Evolutionary conservation across 768 basidiomycete species (phyloP).

Genomic region (Chlorophyllum brunneum): DNA sequence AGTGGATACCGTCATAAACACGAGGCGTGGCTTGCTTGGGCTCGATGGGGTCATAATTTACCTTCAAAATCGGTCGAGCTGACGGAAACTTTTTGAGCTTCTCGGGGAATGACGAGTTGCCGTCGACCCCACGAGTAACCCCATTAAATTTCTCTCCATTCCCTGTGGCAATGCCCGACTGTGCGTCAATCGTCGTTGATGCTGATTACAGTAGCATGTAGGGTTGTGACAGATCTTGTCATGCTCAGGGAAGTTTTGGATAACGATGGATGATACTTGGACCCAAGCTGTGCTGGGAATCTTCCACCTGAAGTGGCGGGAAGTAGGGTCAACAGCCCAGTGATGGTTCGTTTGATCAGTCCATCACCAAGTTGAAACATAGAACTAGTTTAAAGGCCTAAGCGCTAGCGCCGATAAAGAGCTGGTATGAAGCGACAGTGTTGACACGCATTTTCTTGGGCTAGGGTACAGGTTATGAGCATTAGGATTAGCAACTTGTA

Average conservation of each 20-base stretch:
- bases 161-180: neutral
- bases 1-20: slow-evolving; percentile 8
- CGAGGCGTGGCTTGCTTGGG: neutral
- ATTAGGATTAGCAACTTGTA: too few species aligned
- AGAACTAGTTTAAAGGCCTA: too few species aligned
- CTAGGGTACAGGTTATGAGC: too few species aligned
- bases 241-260: neutral
- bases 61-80: neutral
- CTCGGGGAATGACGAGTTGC: neutral
- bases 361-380: too few species aligned
- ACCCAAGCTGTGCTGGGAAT: neutral
- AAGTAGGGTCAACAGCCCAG: too few species aligned
- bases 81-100: neutral
- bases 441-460: too few species aligned
- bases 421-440: too few species aligned
- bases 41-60: neutral
- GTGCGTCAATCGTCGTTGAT: neutral
- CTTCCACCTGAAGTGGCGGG: too few species aligned
- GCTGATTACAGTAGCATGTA: neutral
- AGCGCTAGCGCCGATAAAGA: too few species aligned
- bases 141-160: too few species aligned
- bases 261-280: neutral
- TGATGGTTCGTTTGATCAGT: too few species aligned
- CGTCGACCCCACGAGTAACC: neutral
- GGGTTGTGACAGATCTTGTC: slow-evolving; percentile 4